phyloP scores from a whole-genome alignment of 2,329 filamentous ascomycete genomes.

The Dryadomyces quercus-mongolicae region DNA sequence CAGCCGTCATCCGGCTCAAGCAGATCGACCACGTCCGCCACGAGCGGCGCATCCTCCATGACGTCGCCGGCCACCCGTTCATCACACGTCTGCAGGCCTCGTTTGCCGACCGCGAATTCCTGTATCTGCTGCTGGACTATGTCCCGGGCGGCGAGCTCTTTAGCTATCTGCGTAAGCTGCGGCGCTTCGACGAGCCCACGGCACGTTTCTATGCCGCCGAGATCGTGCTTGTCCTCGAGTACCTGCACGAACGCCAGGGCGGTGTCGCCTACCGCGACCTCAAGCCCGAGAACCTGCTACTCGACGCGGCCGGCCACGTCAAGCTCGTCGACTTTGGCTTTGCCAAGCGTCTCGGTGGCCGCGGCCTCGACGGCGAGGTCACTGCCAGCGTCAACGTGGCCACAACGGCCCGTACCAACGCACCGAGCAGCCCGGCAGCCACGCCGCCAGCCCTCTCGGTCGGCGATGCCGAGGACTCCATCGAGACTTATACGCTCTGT shows the following conservation, averaged over 20 bases:
- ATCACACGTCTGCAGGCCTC: slow-evolving; percentile 69
- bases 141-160: slow-evolving; percentile 77
- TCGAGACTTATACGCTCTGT: slow-evolving; percentile 72
- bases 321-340: slow-evolving; percentile 81
- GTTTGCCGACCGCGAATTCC: slow-evolving; percentile 65
- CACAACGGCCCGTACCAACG: background rate
- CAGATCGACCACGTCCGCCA: slow-evolving; percentile 80
- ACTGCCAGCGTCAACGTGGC: background rate
- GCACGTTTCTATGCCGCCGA: slow-evolving; percentile 76
- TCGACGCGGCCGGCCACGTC: slow-evolving; percentile 67
- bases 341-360: slow-evolving; percentile 60
- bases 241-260: slow-evolving; percentile 65
- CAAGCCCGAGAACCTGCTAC: slow-evolving; percentile 72
- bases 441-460: background rate
- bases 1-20: slow-evolving; percentile 67
- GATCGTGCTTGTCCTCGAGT: slow-evolving; percentile 72
- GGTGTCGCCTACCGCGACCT: slow-evolving; percentile 70
- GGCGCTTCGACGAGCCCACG: slow-evolving; percentile 66
- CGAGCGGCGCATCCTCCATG: slow-evolving; percentile 65
- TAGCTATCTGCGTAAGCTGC: slow-evolving; percentile 64
- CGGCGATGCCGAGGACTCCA: slow-evolving; percentile 13
- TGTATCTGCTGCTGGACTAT: slow-evolving; percentile 78
- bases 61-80: slow-evolving; percentile 71
- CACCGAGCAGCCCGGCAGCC: background rate
- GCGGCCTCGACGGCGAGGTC: slow-evolving; percentile 14